A percentile compares a stretch with the other conserved stretches of the same genome.
phyloP scores from a whole-genome alignment of 2,329 filamentous ascomycete species.

The Knufia petricola region DNA sequence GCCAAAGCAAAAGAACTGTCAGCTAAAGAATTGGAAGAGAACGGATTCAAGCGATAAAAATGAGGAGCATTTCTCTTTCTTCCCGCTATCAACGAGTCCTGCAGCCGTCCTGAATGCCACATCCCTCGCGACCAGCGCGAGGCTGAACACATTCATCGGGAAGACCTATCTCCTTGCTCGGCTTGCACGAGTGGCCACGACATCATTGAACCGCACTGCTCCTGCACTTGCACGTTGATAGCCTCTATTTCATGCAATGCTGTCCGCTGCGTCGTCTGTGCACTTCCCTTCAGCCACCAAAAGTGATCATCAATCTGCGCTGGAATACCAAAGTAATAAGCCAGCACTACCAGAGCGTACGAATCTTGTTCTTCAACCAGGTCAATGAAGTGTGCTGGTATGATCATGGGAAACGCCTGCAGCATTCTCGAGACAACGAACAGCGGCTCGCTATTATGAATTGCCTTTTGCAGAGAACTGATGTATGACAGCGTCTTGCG shows the following conservation, averaged over 20 bases:
- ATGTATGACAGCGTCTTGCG: constrained; percentile 25
- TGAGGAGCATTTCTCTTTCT: no score
- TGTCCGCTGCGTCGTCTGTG: constrained; percentile 22
- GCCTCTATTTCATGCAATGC: constrained; percentile 23
- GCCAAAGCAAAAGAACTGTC: no score
- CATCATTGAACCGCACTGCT: constrained; percentile 24
- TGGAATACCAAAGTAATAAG: constrained; percentile 25
- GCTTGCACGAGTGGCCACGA: constrained; percentile 21
- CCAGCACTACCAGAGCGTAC: constrained; percentile 27
- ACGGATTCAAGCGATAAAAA: no score
- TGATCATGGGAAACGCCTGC: constrained; percentile 26
- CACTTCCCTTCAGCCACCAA: constrained; percentile 21
- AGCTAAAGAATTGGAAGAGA: no score
- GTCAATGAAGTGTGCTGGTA: constrained; percentile 25
- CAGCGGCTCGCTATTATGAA: constrained; percentile 21
- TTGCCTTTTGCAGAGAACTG: constrained; percentile 22
- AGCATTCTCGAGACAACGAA: constrained; percentile 25
- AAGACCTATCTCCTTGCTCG: neutral
- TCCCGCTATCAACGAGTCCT: no score
- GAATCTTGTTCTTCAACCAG: constrained; percentile 24
- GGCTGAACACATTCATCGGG: neutral
- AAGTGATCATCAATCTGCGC: constrained; percentile 15
- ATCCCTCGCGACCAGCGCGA: no score
- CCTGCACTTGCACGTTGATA: constrained; percentile 20
- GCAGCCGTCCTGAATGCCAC: neutral